Evolutionary conservation across 2,329 filamentous ascomycete genomes (phyloP).

Genomic region (Colletotrichum tanaceti): DNA sequence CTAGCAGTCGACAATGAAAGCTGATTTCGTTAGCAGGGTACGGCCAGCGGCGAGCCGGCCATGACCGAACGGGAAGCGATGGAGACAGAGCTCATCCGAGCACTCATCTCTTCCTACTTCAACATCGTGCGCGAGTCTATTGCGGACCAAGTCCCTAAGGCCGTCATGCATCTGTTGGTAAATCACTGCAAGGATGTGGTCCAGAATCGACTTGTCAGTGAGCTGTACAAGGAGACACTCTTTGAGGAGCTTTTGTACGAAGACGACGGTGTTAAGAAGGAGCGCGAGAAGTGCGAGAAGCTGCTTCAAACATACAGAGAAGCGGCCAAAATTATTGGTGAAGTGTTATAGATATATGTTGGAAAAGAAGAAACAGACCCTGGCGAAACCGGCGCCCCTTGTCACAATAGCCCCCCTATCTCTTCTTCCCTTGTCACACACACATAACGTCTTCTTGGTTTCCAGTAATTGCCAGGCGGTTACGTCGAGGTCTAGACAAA

Average conservation of each 20-base stretch:
- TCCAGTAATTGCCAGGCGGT: conserved; percentile 4
- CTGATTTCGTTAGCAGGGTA: conserved; percentile 55
- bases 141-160: conserved; percentile 97
- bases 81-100: conserved; percentile 96
- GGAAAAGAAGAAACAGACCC: conserved; percentile 29
- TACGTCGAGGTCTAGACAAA: conserved; percentile 14
- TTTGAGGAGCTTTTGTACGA: conserved; percentile 97
- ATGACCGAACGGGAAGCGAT: conserved; percentile 96
- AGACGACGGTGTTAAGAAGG: conserved; percentile 96
- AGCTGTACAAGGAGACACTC: conserved; percentile 90
- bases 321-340: conserved; percentile 96
- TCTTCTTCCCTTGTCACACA: conserved; percentile 6
- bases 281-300: conserved; percentile 98
- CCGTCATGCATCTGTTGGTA: conserved; percentile 97
- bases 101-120: conserved; percentile 98
- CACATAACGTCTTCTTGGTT: conserved; percentile 24
- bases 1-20: conserved; percentile 14
- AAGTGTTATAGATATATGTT: conserved; percentile 76
- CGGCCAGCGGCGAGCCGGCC: conserved; percentile 77
- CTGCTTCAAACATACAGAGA: conserved; percentile 95
- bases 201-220: conserved; percentile 94
- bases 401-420: conserved; percentile 5
- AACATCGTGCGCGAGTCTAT: conserved; percentile 99
- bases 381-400: conserved; percentile 21
- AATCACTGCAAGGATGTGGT: conserved; percentile 99